Base-by-base conservation (phyloP, 2,329 filamentous ascomycete species). In the Colletotrichum karsti region DNA sequence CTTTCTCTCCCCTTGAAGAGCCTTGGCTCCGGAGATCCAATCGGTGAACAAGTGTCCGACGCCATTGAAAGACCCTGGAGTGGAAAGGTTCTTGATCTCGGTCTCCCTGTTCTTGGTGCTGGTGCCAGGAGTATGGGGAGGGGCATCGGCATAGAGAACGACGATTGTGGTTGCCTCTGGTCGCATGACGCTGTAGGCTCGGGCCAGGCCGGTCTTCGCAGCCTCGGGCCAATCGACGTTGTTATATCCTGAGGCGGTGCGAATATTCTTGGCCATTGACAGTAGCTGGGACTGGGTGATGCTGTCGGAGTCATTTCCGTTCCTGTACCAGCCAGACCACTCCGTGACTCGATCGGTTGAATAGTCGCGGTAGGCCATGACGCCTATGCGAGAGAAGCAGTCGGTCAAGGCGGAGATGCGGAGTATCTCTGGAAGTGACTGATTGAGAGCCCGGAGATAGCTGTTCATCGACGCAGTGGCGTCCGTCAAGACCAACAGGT, bases 321-420 rank as follows among this genome's bases (percentile, higher is more conserved):
- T n/a, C n/a, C n/a, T n/a, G n/a, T n/a, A 78, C 85, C 85, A 87
- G 3, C 84, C 83, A 0, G 84, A 86, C 82, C 84, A 87, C 54
- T 85, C 76, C 2, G 81, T 79, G 30, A 65, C 28, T 4, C 57
- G 46, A 13, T 73, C 72, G 12, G 70, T 64, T 8, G 54, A 67
- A 72, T 86, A 86, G 74, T 87, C 85, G 6, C 85, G 80, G 69
- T 87, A 87, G 2, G 81, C 83, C 12, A 87, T 73, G 4, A 87
- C 77, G 7, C 84, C 85, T 59, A 87, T 83, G 2, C 83, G 80
- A 5, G 81, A 78, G 72, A 88, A 87, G 70, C 82, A 83, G 57
- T 77, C 80, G 0, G 85, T 87, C 1, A 86, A 76, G 1, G 80
- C 77, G 1, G 84, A 85, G 7, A 87, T 77, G 35, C 81, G 80